A percentile compares a stretch with the other conserved stretches of the same genome.
phyloP scores from a whole-genome alignment of 139 green algal genomes.

The Pseudopediastrum boryanum region DNA sequence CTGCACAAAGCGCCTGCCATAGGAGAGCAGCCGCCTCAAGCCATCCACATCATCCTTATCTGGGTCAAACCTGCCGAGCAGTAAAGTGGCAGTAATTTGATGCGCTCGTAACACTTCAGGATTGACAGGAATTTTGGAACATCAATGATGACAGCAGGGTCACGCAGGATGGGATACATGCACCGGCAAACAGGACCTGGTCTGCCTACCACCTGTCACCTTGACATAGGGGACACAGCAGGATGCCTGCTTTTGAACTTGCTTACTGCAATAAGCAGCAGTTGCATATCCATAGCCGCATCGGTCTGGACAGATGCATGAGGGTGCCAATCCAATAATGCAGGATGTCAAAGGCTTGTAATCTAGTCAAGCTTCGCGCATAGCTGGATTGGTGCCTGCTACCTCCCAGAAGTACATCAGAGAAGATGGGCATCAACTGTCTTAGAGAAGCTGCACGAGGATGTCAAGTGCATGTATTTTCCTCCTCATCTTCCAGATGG shows the following conservation, averaged over 20 bases:
- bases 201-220: not conserved
- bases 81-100: not conserved
- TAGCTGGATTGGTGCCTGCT: not conserved
- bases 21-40: conserved; percentile 71
- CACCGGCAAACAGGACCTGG: not conserved
- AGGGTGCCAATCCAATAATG: too few species aligned
- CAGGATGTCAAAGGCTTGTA: too few species aligned
- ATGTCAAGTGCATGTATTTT: not conserved
- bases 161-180: not conserved
- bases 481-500: not conserved
- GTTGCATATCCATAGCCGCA: too few species aligned
- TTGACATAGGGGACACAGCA: not conserved
- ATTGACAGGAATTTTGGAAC: not conserved
- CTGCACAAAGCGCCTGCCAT: conserved; percentile 70
- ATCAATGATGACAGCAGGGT: not conserved
- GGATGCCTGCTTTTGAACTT: too few species aligned
- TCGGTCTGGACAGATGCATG: too few species aligned
- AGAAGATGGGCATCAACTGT: not conserved
- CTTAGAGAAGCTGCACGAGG: not conserved
- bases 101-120: not conserved
- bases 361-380: too few species aligned
- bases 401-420: not conserved
- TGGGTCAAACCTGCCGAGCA: conserved; percentile 61
- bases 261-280: too few species aligned
- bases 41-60: conserved; percentile 41